Evolutionary conservation across 2,329 filamentous ascomycete species (phyloP).

Genomic region (Septoria petroselini): DNA sequence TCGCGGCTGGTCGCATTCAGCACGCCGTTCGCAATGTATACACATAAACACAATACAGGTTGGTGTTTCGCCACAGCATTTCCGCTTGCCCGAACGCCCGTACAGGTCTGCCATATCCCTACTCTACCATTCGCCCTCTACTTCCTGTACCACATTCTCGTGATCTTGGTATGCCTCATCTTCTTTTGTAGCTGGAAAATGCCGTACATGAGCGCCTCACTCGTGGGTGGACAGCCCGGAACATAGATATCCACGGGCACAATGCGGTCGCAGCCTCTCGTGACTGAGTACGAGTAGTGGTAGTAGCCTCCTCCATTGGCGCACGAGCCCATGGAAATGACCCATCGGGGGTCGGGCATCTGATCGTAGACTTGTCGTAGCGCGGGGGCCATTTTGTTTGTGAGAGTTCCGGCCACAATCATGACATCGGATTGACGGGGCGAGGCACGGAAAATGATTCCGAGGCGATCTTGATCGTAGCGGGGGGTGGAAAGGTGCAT

Average conservation of each 20-base stretch:
- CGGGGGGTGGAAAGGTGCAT: conserved; percentile 86
- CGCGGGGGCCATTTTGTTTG: conserved; percentile 92
- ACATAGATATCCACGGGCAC: conserved; percentile 79
- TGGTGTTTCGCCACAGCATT: conserved; percentile 14
- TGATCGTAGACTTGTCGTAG: conserved; percentile 87
- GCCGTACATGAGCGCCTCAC: conserved; percentile 55
- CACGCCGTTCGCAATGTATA: conserved; percentile 24
- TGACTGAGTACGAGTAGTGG: conserved; percentile 76
- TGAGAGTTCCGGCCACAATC: conserved; percentile 90
- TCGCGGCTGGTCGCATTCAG: neutral
- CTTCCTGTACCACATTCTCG: conserved; percentile 56
- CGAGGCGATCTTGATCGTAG: conserved; percentile 83
- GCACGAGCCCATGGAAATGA: conserved; percentile 78
- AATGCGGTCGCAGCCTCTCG: conserved; percentile 71
- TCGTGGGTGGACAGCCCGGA: conserved; percentile 63
- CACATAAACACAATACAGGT: conserved; percentile 21
- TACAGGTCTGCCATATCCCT: conserved; percentile 7
- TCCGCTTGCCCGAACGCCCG: conserved; percentile 20
- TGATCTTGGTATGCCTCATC: conserved; percentile 59
- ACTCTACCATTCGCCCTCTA: conserved; percentile 25
- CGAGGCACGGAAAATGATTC: conserved; percentile 86
- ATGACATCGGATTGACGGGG: conserved; percentile 87
- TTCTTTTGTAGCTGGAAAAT: conserved; percentile 76
- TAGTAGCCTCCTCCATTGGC: conserved; percentile 82
- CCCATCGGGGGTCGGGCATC: conserved; percentile 88